phyloP scores from a whole-genome alignment of 352 stramenopile species.

The Phytophthora idaei region DNA sequence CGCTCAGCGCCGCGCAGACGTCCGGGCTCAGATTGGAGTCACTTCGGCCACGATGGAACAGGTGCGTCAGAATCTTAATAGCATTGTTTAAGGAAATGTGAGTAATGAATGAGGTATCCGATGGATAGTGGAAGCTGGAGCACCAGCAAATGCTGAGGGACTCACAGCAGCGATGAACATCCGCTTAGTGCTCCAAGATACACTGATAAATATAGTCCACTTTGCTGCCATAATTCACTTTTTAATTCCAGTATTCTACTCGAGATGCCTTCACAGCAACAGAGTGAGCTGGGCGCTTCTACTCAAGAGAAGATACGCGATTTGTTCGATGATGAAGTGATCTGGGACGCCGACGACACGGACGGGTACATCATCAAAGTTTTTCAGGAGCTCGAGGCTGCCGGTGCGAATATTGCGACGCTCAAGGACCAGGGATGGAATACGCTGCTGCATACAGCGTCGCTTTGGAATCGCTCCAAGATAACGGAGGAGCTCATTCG shows the following conservation, averaged over 20 bases:
- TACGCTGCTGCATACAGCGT: constrained; percentile 51
- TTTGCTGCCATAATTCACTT: too few species aligned
- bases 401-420: constrained; percentile 24
- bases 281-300: constrained; percentile 21
- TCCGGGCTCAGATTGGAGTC: constrained; percentile 35
- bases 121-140: constrained; percentile 37
- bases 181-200: neutral
- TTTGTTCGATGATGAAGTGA: constrained; percentile 60
- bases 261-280: constrained; percentile 18
- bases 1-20: constrained; percentile 18
- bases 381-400: constrained; percentile 41
- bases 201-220: constrained; percentile 34
- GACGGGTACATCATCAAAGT: constrained; percentile 55
- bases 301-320: constrained; percentile 39
- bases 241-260: neutral
- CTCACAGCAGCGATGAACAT: neutral
- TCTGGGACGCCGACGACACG: constrained; percentile 64
- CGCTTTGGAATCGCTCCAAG: constrained; percentile 57
- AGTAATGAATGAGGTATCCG: too few species aligned
- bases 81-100: neutral
- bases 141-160: constrained; percentile 39
- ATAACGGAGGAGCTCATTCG: constrained; percentile 61
- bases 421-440: constrained; percentile 52
- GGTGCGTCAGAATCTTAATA: constrained; percentile 9
- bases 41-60: constrained; percentile 35